Evolutionary conservation across 192 early-diverging fungal species (phyloP).

Genomic region (Coemansia asiatica): DNA sequence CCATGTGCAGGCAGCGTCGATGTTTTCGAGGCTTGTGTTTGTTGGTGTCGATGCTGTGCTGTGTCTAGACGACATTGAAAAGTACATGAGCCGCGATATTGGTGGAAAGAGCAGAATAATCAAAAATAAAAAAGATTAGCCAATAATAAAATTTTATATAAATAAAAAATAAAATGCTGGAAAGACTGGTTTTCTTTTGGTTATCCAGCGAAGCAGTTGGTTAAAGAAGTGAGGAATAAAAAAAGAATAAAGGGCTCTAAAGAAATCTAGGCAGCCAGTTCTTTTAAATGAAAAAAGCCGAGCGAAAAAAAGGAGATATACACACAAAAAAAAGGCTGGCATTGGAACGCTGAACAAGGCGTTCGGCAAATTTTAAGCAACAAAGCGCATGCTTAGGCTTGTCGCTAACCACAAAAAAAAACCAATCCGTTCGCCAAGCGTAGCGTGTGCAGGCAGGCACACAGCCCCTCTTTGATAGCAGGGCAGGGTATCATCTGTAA

Average conservation of each 20-base stretch:
- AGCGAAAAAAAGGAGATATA: not conserved
- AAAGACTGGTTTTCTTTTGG: too few relatives aligned
- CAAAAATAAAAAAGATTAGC: not conserved
- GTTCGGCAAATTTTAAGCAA: not conserved
- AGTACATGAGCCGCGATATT: conserved; percentile 6
- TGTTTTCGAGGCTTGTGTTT: conserved; percentile 10
- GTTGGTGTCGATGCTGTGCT: conserved; percentile 13
- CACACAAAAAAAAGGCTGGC: not conserved
- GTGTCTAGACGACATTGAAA: conserved; percentile 12
- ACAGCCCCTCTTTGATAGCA: not conserved
- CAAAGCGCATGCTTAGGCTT: not conserved
- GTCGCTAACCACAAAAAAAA: not conserved
- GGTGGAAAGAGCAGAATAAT: not conserved
- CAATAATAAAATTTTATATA: not conserved
- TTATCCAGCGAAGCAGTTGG: not conserved
- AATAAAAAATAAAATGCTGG: not conserved
- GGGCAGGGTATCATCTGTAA: not conserved
- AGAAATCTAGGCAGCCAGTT: not conserved
- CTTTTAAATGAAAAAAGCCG: not conserved
- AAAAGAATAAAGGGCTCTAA: not conserved
- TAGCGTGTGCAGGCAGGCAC: not conserved
- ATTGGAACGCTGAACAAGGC: not conserved
- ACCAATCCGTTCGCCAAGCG: not conserved
- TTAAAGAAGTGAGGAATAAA: not conserved
- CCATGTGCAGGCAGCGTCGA: conserved; percentile 11